Base-by-base conservation (phyloP, 345 rosid genomes). In the Theobroma cacao region DNA sequence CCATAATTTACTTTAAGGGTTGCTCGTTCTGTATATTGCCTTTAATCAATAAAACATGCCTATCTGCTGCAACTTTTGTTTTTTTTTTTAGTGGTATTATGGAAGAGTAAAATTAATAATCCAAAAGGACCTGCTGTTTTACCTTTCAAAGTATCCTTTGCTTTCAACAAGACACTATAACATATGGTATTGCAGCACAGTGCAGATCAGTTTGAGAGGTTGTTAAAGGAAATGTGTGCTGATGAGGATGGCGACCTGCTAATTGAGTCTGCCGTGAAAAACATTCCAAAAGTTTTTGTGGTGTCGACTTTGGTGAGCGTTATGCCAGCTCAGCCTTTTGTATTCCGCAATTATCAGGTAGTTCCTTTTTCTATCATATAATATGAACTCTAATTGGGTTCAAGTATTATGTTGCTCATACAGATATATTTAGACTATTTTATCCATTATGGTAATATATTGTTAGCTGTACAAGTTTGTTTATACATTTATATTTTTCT, bases 281-380 rank as follows among this genome's bases (percentile, higher is more conserved):
- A 86, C 80, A 84, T 86, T 84, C 99, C 98, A 40, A 96, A 96
- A 88, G 99, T 96, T 43, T 96, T 94, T 86, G 90, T 89, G 34
- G 99, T 94, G 52, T 94, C 98, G 40, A 94, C 98, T 81, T 89
- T 96, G 85, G 99, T 94, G 78, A 96, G 92, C 82, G 92, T 86
- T 84, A 87, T 88, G 88, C 98, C 99, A 56, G 99, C 99, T 28
- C 98, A 94, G 78, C 99, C 99, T 56, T 96, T 88, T 83, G 75
- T 96, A 76, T 96, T 96, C 77, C 97, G 99, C 61, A 96, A 96
- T 84, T 96, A 96, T 89, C 98, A 96, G 98, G 99, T 96, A 76
- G 28, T 74, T 76, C 24, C 47, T 34, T 62, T 64, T 38, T 75
- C 60, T 66, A 59, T 41, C 68, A 59, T 74, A 7, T 41, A 17